A percentile compares a stretch with the other conserved stretches of the same genome.
These are phyloP conservation scores for Podospora appendiculata DNA, from an alignment of 495 filamentous ascomycete genomes.

Conservation along the genomic window DNA sequence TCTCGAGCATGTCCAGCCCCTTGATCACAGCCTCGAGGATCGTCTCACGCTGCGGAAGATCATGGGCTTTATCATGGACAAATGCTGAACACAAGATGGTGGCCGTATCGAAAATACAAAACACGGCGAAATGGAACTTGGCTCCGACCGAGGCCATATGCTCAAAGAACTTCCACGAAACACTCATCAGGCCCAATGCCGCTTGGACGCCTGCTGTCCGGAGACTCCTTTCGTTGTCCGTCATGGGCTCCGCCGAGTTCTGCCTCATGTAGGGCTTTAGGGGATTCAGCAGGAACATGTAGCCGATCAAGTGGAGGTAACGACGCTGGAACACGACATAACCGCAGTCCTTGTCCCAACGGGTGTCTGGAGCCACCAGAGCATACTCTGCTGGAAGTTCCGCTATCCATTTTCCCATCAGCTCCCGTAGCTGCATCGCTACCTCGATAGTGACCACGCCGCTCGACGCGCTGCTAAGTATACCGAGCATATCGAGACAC, in stretches of 20 bases:
- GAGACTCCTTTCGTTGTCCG: slow-evolving; percentile 19
- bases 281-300: slow-evolving; percentile 37
- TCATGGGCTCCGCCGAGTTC: slow-evolving; percentile 19
- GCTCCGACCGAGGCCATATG: slow-evolving; percentile 34
- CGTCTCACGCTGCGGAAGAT: slow-evolving; percentile 33
- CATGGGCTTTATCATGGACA: slow-evolving; percentile 37
- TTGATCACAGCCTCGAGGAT: slow-evolving; percentile 31
- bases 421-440: slow-evolving; percentile 19
- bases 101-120: slow-evolving; percentile 44
- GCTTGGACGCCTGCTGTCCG: slow-evolving; percentile 31
- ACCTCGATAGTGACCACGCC: slow-evolving; percentile 1
- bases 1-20: slow-evolving; percentile 30
- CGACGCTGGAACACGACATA: slow-evolving; percentile 41
- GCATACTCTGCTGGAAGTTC: slow-evolving; percentile 36
- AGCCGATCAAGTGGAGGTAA: slow-evolving; percentile 40
- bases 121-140: slow-evolving; percentile 46
- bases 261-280: slow-evolving; percentile 36
- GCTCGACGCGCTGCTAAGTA: slow-evolving; percentile 5
- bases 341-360: slow-evolving; percentile 33
- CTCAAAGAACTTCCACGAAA: slow-evolving; percentile 33
- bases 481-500: slow-evolving; percentile 18
- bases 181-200: slow-evolving; percentile 32
- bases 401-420: slow-evolving; percentile 31
- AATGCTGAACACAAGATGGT: slow-evolving; percentile 43
- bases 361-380: slow-evolving; percentile 30